phyloP scores from a whole-genome alignment of 2,329 filamentous ascomycete species.

The Eutypa lata region DNA sequence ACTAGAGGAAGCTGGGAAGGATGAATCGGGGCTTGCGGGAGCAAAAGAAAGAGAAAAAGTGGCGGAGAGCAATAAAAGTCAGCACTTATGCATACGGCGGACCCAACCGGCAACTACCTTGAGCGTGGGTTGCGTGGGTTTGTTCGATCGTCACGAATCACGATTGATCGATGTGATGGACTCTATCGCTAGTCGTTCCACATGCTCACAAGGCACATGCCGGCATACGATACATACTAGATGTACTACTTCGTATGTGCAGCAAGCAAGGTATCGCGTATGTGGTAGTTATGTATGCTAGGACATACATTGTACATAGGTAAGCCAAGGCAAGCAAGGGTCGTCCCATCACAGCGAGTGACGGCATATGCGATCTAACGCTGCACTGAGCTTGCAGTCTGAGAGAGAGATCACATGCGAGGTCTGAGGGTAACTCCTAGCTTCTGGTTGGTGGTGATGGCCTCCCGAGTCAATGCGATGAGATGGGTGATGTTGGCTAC shows the following conservation, averaged over 20 bases:
- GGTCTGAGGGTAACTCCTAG: no score
- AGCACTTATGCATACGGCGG: background rate
- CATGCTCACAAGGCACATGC: background rate
- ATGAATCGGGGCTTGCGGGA: background rate
- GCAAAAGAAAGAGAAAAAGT: background rate
- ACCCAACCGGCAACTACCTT: background rate
- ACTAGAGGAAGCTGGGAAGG: background rate
- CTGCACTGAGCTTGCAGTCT: no score
- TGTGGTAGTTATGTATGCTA: background rate
- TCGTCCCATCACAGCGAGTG: no score
- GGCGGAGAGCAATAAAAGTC: background rate
- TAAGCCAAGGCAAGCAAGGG: background rate
- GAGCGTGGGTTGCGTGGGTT: background rate
- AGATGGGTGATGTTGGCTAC: no score
- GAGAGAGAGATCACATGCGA: no score
- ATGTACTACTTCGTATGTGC: no score
- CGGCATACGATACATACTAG: background rate
- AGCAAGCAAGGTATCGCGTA: no score
- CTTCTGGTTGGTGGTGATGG: no score
- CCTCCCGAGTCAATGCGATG: no score
- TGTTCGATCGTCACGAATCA: background rate
- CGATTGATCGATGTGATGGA: background rate
- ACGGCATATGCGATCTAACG: no score
- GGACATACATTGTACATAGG: background rate
- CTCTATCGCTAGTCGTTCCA: background rate